Percentiles rank a stretch among this genome's conserved stretches.
Conservation (phyloP, 2,329 filamentous ascomycete genomes). For the Leptodontidium sp. region DNA sequence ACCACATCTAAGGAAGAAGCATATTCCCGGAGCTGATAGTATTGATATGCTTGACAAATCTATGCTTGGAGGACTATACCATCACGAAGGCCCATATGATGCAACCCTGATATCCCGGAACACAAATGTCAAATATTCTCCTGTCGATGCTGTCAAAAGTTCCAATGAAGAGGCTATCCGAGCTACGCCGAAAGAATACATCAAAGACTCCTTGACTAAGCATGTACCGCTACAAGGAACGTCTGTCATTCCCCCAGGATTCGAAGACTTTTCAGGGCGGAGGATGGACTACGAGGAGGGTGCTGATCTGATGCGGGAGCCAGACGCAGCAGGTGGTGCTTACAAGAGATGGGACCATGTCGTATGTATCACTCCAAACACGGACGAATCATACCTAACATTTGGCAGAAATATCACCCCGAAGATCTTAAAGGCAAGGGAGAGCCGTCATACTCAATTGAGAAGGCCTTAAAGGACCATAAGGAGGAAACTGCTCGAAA, state of each 20-base stretch:
- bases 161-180: conserved; percentile 79
- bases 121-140: conserved; percentile 66
- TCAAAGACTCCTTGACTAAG: conserved; percentile 74
- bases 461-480: conserved; percentile 70
- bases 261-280: conserved; percentile 65
- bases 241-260: conserved; percentile 78
- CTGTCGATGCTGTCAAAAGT: conserved; percentile 77
- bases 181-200: conserved; percentile 81
- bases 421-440: conserved; percentile 85
- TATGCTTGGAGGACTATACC: conserved; percentile 71
- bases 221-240: conserved; percentile 85
- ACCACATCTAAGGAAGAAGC: conserved; percentile 70
- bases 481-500: conserved; percentile 50
- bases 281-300: conserved; percentile 84
- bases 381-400: conserved; percentile 18
- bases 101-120: conserved; percentile 81
- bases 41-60: conserved; percentile 82
- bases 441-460: conserved; percentile 76
- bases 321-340: conserved; percentile 71
- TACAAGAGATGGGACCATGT: conserved; percentile 80
- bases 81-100: conserved; percentile 92
- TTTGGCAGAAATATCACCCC: conserved; percentile 68
- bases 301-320: conserved; percentile 83
- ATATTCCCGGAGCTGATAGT: conserved; percentile 73
- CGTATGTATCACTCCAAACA: conserved; percentile 59